Base-by-base conservation (phyloP, 1,284 basidiomycete genomes). In the Sanghuangporus baumii region DNA sequence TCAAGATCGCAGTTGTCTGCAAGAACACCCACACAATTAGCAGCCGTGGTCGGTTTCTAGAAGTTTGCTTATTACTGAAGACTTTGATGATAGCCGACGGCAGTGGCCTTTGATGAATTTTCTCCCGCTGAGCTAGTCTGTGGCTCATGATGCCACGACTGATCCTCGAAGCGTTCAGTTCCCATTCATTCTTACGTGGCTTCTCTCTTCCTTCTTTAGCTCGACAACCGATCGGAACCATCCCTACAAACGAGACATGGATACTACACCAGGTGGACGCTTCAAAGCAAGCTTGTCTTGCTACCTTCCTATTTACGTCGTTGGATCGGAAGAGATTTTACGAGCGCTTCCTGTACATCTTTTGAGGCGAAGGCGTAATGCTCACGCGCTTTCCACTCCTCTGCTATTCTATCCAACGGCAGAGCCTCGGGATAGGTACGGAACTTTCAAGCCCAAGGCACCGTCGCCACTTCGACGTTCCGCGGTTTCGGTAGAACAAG, bases 271-370 rank as follows among this genome's bases (percentile, higher is more conserved):
- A 23, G 8, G 18, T 14, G 20, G 4, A n/a, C 36, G 31, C 31
- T 54, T 54, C 52, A 54, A 54, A 31, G 52, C 52, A 37, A 54
- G 52, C n/a, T 36, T 54, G 16, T 54, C 52, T 8, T 54, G 52
- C n/a, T 37, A 54, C 34, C 37, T 54, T n/a, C 52, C 52, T 14
- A 36, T 34, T 14, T 54, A 54, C 52, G 16, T 37, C 52, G 52
- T 54, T 16, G 52, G 31, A 6, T 54, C 52, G 52, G 31, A 54
- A 37, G 52, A 54, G 31, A n/a, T 54, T 16, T 36, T 54, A 14
- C 52, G 52, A 31, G 52, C 52, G 36, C 26, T 54, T n/a, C 52
- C 52, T 8, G 52, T 18, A 14, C 52, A 54, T 36, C 52, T 54
- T 18, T 31, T 54, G 52, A 31, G 18, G 9, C 16, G 52, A 37